Percentiles rank a stretch among this genome's conserved stretches.
These are phyloP conservation scores for Hirsutella thompsonii DNA, from an alignment of 2,329 filamentous ascomycete genomes.

Conservation along the genomic window DNA sequence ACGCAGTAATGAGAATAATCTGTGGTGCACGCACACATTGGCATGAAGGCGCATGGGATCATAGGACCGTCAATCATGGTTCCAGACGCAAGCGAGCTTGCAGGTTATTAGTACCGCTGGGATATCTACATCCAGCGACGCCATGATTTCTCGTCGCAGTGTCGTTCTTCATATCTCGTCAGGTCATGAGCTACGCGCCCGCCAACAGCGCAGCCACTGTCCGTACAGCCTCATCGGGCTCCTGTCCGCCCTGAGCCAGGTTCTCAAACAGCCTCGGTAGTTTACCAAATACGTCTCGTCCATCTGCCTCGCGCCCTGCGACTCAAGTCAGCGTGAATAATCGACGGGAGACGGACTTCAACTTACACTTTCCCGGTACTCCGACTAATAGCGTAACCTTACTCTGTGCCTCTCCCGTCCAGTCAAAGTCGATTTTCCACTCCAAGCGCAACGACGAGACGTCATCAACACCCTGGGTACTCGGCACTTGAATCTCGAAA, in stretches of 20 bases:
- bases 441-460: slow-evolving; percentile 36
- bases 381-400: slow-evolving; percentile 39
- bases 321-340: slow-evolving; percentile 3
- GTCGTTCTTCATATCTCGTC: slow-evolving; percentile 5
- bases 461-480: slow-evolving; percentile 15
- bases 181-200: slow-evolving; percentile 21
- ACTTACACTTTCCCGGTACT: slow-evolving; percentile 52
- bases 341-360: not conserved
- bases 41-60: not conserved
- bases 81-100: not conserved
- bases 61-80: not conserved
- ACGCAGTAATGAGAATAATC: not conserved
- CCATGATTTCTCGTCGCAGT: not conserved
- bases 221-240: slow-evolving; percentile 41
- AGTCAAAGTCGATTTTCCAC: slow-evolving; percentile 57
- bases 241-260: slow-evolving; percentile 40
- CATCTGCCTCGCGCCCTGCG: slow-evolving; percentile 49
- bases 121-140: not conserved
- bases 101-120: not conserved
- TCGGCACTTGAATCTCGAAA: slow-evolving; percentile 29
- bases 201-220: slow-evolving; percentile 47
- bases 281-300: slow-evolving; percentile 38
- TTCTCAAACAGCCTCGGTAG: slow-evolving; percentile 49
- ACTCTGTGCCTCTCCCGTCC: slow-evolving; percentile 58
- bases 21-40: not conserved